Base-by-base conservation (phyloP, 1,139 yeast species). In the Pichia sp. region DNA sequence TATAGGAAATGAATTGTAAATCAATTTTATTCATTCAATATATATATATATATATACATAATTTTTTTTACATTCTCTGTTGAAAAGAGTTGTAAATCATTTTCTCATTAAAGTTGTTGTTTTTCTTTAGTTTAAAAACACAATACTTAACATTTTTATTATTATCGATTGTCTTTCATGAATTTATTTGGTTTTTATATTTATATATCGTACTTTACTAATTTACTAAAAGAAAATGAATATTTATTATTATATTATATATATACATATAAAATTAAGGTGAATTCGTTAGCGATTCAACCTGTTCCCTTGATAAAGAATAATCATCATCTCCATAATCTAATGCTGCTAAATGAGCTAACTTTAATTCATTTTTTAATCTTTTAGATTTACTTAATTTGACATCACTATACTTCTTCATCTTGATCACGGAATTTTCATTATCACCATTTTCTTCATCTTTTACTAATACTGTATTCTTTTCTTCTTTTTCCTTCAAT, bases 381-480 rank as follows among this genome's bases (percentile, higher is more conserved):
- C 28, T 40, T 23, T 40, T 38, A 8, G 39, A 29, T 20, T 43
- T 46, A 1, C 49, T 43, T 22, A 41, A 12, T 37, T 40, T 35
- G 10, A 33, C 27, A 23, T 39, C 26, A 24, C 30, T 35, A 4
- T 39, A 32, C 16, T 37, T 42, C 10, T 33, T 46, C 27, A 74
- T 70, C 45, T 64, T 62, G 4, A 64, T 57, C 4, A 68, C 61
- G 12, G n/a, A 29, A 38, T 60, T 60, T 29, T 54, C 54, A 4
- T 60, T 60, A 31, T 55, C 55, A 3, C 76, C 34, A 16, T n/a
- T 27, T 25, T 22, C 33, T 4, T 36, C 35, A 29, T 22, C 20
- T 6, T 35, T 11, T 32, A 0, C 35, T 23, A 27, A 16, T 25
- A 27, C 11, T n/a, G 20, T 35, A 6, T 35, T 25, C 23, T 30